A percentile compares a stretch with the other conserved stretches of the same genome.
These are phyloP conservation scores for Neoscytalidium dimidiatum DNA, from an alignment of 2,329 filamentous ascomycete genomes.

Conservation along the genomic window DNA sequence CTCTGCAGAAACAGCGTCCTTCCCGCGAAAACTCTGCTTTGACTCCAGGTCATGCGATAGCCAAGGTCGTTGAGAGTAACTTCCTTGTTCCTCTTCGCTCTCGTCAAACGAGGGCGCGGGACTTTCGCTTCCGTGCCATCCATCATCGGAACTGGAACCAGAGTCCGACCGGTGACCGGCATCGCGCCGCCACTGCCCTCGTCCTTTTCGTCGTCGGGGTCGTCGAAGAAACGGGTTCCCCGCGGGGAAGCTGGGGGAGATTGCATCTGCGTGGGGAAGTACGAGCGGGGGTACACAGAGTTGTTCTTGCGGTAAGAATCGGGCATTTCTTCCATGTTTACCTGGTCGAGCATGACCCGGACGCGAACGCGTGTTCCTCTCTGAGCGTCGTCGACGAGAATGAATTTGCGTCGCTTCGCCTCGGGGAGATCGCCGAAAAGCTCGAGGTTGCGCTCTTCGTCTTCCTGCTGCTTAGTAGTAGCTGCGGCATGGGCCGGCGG, in stretches of 20 bases:
- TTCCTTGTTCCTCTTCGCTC: constrained; percentile 73
- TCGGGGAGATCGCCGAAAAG: constrained; percentile 89
- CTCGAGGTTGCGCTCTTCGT: constrained; percentile 63
- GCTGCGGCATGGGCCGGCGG: constrained; percentile 43
- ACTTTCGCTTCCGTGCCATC: constrained; percentile 75
- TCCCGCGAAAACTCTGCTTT: constrained; percentile 87
- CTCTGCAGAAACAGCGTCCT: constrained; percentile 86
- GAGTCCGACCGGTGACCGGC: constrained; percentile 47
- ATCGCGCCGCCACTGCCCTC: constrained; percentile 50
- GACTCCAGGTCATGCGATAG: constrained; percentile 95
- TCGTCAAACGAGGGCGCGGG: constrained; percentile 72
- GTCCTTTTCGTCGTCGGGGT: constrained; percentile 56
- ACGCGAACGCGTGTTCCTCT: constrained; percentile 81
- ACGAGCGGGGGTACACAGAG: constrained; percentile 87
- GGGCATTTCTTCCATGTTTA: constrained; percentile 93
- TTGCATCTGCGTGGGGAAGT: constrained; percentile 92
- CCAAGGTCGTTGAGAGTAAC: constrained; percentile 90
- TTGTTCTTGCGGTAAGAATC: constrained; percentile 91
- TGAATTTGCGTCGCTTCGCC: constrained; percentile 92
- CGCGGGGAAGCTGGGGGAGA: constrained; percentile 75
- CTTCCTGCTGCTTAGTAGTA: constrained; percentile 51
- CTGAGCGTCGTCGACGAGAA: constrained; percentile 87
- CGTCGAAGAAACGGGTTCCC: constrained; percentile 72
- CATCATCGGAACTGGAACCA: constrained; percentile 50
- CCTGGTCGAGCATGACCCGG: constrained; percentile 86